Conservation (phyloP, 148 eudicot genomes). For the Rhododendron ovatum region DNA sequence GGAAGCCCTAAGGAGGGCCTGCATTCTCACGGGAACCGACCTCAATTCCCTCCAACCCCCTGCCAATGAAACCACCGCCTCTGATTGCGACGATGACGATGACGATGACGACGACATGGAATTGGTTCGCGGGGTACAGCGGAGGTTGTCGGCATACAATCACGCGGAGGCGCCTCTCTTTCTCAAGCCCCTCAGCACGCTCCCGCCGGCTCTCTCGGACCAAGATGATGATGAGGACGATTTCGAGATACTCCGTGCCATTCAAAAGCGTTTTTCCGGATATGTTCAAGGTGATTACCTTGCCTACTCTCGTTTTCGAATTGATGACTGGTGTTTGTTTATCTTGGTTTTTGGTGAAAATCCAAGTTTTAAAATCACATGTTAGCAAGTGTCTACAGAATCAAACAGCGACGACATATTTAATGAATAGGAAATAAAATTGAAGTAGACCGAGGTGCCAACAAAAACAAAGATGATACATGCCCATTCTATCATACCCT, state of each 20-base stretch:
- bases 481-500: background rate
- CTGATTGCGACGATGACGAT: conserved; percentile 13
- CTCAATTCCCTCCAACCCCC: conserved; percentile 10
- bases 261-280: conserved; percentile 51
- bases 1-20: conserved; percentile 53
- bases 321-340: background rate
- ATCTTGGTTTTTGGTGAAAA: background rate
- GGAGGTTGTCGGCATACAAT: conserved; percentile 30
- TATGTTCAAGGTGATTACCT: conserved; percentile 26
- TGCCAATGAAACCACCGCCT: background rate
- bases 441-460: background rate
- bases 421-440: background rate
- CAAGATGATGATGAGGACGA: conserved; percentile 60
- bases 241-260: conserved; percentile 60
- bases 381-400: background rate
- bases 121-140: conserved; percentile 43
- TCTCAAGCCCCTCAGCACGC: conserved; percentile 41
- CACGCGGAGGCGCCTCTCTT: conserved; percentile 26
- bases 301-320: background rate
- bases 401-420: background rate
- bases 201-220: conserved; percentile 44
- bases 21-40: conserved; percentile 26
- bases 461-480: background rate
- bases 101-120: conserved; percentile 46
- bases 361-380: too few species aligned